Evolutionary conservation across 176 grass and related monocot genomes (phyloP), one percentile per base, ranked within the genome.

Genomic region (Melocanna baccifera): DNA sequence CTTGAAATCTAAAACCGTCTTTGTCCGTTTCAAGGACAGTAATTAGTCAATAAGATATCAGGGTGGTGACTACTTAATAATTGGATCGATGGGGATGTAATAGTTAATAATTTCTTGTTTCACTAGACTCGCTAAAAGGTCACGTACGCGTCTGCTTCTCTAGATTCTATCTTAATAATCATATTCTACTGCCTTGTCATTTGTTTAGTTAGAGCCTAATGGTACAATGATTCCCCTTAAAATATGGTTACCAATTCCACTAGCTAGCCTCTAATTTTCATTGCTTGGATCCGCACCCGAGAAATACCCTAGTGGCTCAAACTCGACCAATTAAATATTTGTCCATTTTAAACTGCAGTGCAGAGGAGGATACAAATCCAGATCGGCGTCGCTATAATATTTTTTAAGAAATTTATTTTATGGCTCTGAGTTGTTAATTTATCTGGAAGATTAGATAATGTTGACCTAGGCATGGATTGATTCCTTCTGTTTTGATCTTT

Each of bases 151-250:
- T 45, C 50, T 75, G 11, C 76, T 14, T 15, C 76, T 74, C 71
- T n/a, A n/a, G n/a, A n/a, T n/a, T n/a, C n/a, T 68, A 80, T 75
- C 20, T 61, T 47, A 84, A 79, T 47, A 84, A 79, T 39, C 52
- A 11, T 75, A 68, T 57, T 80, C 20, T 84, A 68, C 59, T 47
- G 18, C 50, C 39, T 30, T 50, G 76, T 3, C 82, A 75, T 62
- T 57, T 80, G 30, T 41, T 69, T 29, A 67, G 55, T 47, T 12
- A 11, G 48, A 66, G 1, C 18, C 76, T 48, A 67, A 79, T 89
- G 22, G 76, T 75, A 85, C 76, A 89, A 89, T 85, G 69, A 89
- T 85, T 89, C 59, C 75, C 11, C 67, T 80, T 80, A 85, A 56
- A 88, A 75, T 80, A 85, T 45, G 69, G 81, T 75, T 68, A 46